phyloP scores from a whole-genome alignment of 495 filamentous ascomycete genomes.

The Podospora pseudopauciseta region DNA sequence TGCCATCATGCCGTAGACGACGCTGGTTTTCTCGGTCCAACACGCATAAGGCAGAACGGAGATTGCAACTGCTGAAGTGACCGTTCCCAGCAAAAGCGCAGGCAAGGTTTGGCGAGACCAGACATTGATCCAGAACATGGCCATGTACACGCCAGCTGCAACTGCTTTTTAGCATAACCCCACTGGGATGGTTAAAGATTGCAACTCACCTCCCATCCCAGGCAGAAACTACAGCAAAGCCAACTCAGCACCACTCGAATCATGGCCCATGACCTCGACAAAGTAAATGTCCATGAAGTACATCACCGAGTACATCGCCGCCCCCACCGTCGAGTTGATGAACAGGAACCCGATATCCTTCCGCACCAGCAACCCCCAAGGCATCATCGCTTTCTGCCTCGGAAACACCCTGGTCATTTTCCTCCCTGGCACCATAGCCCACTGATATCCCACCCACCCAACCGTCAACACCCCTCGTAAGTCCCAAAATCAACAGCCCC shows the following conservation, averaged over 20 bases:
- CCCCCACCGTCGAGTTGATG: slow-evolving; percentile 52
- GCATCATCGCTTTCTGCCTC: slow-evolving; percentile 53
- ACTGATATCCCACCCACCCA: slow-evolving; percentile 53
- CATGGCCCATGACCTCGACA: slow-evolving; percentile 47
- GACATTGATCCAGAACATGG: slow-evolving; percentile 53
- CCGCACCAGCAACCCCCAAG: slow-evolving; percentile 47
- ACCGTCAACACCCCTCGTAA: slow-evolving; percentile 48
- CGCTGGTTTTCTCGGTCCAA: slow-evolving; percentile 29
- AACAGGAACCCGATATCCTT: slow-evolving; percentile 51
- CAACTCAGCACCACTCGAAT: slow-evolving; percentile 46
- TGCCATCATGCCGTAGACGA: slow-evolving; percentile 59
- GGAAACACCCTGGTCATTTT: slow-evolving; percentile 41
- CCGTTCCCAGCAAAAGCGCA: slow-evolving; percentile 47
- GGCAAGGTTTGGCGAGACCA: slow-evolving; percentile 55
- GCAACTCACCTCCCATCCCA: slow-evolving; percentile 40
- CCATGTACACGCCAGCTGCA: slow-evolving; percentile 49
- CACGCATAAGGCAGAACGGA: slow-evolving; percentile 49
- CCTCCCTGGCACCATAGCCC: slow-evolving; percentile 46
- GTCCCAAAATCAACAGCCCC: slow-evolving; percentile 54
- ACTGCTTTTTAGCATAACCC: background rate
- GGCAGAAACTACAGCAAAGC: slow-evolving; percentile 48
- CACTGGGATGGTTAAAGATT: background rate
- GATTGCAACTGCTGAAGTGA: slow-evolving; percentile 47
- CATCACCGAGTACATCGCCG: slow-evolving; percentile 50
- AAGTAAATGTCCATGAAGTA: slow-evolving; percentile 63